Base-by-base conservation (phyloP, 495 filamentous ascomycete species). In the Trichocladium antarcticum region DNA sequence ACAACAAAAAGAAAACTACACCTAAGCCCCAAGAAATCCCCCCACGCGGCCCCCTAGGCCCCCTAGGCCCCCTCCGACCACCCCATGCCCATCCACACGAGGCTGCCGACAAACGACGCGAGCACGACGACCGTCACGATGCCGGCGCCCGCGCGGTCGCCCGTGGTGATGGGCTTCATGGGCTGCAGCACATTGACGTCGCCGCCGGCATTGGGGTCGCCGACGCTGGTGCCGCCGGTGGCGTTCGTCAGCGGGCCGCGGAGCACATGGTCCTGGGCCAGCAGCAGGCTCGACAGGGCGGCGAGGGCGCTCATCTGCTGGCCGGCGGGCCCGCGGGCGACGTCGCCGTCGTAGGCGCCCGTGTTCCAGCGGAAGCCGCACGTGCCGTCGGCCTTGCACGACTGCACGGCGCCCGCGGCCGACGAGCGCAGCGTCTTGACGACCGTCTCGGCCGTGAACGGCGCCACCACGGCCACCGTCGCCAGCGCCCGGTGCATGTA, bases 401-500 rank as follows among this genome's bases (percentile, higher is more conserved):
- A 75, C 20, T 71, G 61, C 15, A 84, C 83, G 12, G 82, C 84
- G 20, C 78, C 83, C 36, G 65, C 53, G 0, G 83, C 82, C 4
- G 84, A 86, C 2, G 77, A 71, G 10, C 65, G 69, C 14, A 94
- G 68, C n/a, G 74, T 67, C 3, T 70, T 69, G 68, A 84, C 74
- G 56, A 95, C 75, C 36, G 57, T 57, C 24, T 72, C 68, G 29
- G 65, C 68, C 3, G 76, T 82, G 59, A 78, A 84, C 3, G 88
- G 86, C 0, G 81, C 85, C 36, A 89, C 64, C 53, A 85, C 75
- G 14, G 81, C 80, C 9, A 76, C 74, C 0, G 74, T 70, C 7
- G 79, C 83, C 59, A 95, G 74, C 76, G 85, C 88, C 21, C 88
- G 84, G 20, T 84, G 71, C 36, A 90, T 73, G 69, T 89, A 93